Evolutionary conservation across 169 alveolate species (phyloP), one percentile per base, ranked within the genome.

Genomic region (Babesia ovis): DNA sequence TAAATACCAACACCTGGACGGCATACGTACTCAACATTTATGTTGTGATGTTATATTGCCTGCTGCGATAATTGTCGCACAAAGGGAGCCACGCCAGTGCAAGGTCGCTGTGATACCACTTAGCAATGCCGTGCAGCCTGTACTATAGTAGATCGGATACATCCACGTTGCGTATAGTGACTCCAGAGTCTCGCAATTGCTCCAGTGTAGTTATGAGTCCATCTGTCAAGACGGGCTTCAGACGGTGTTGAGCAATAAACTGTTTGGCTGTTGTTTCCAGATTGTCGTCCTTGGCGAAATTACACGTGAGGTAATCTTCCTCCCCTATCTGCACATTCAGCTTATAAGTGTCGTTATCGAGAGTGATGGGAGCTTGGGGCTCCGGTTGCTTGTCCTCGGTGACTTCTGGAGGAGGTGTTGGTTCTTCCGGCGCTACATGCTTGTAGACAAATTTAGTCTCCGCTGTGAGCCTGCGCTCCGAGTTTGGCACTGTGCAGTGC

Each of bases 311-410:
- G 66, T 55, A 68, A 34, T 68, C 81, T 11, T 55, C 67, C 46
- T 67, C 81, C 34, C 69, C 86, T 1, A 77, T 39, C 27, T 60
- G 81, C 22, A 77, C 72, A 62, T 60, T 77, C 50, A 77, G 46
- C 58, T 43, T 42, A 55, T 56, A 77, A 39, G 27, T 37, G 55
- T 25, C 54, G 23, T 20, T 16, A 1, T 32, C 53, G 9, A 39
- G 67, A 66, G 37, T 53, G 4, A 53, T 68, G 39, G 68, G 67
- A 14, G 77, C 43, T 55, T 68, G 68, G 6, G 2, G 16, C 9
- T 31, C 67, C 27, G 16, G 50, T 11, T 20, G 67, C 20, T 22
- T 32, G 22, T 3, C 55, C 23, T 16, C 57, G 3, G 68, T 3
- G 12, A 5, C 31, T 22, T 12, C 56, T 12, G 45, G 67, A 16